These are phyloP conservation scores for Phaeosphaeriaceae sp. DNA, from an alignment of 2,329 filamentous ascomycete genomes.

Conservation along the genomic window DNA sequence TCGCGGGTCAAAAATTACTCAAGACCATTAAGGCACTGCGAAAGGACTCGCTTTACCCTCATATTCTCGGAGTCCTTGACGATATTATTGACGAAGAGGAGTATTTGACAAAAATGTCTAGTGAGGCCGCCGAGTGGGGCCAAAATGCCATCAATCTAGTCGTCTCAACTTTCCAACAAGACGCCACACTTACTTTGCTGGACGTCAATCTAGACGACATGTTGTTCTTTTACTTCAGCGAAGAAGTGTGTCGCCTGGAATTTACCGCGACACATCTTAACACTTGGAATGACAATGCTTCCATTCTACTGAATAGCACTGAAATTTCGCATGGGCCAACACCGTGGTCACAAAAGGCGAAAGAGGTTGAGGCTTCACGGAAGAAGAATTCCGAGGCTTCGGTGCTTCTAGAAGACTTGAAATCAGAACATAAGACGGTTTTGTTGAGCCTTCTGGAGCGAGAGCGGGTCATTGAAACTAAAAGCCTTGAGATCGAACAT, in stretches of 20 bases:
- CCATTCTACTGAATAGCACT: slow-evolving; percentile 52
- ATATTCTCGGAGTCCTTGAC: slow-evolving; percentile 26
- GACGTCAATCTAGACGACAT: slow-evolving; percentile 8
- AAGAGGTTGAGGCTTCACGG: slow-evolving; percentile 83
- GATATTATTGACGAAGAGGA: slow-evolving; percentile 30
- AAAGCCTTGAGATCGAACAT: slow-evolving; percentile 80
- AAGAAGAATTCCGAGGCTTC: slow-evolving; percentile 81
- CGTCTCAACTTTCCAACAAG: slow-evolving; percentile 8
- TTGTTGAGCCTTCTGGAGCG: slow-evolving; percentile 71
- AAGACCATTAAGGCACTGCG: slow-evolving; percentile 29
- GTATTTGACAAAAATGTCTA: slow-evolving; percentile 21
- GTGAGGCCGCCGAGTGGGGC: slow-evolving; percentile 14
- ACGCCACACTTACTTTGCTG: slow-evolving; percentile 3
- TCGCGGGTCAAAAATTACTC: slow-evolving; percentile 28
- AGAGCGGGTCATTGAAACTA: slow-evolving; percentile 73
- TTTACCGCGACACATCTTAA: slow-evolving; percentile 40
- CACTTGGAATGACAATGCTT: slow-evolving; percentile 70
- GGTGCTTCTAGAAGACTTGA: slow-evolving; percentile 80
- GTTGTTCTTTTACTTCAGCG: slow-evolving; percentile 11
- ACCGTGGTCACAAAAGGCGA: slow-evolving; percentile 84
- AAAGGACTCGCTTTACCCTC: slow-evolving; percentile 36
- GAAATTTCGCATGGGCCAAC: slow-evolving; percentile 72
- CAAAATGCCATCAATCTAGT: slow-evolving; percentile 6
- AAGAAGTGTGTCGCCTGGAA: slow-evolving; percentile 12
- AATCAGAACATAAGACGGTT: slow-evolving; percentile 79